phyloP scores from a whole-genome alignment of 257 asterid genomes.

The Forsythia viridissima region DNA sequence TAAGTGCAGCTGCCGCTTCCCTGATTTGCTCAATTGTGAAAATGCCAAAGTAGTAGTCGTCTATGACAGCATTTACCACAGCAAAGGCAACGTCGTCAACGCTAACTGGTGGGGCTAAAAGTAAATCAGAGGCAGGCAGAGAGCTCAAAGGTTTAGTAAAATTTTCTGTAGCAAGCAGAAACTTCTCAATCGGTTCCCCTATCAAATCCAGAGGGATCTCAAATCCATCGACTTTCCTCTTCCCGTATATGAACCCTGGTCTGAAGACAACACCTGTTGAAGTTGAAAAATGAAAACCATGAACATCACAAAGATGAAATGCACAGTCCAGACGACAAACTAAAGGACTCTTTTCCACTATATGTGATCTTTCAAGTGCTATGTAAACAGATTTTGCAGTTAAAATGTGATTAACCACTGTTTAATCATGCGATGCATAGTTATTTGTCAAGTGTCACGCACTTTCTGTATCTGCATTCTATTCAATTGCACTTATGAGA shows the following conservation, averaged over 20 bases:
- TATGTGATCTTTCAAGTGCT: neutral
- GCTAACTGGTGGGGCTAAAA: slow-evolving; percentile 88
- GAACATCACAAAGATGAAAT: slow-evolving; percentile 9
- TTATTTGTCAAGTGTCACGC: neutral
- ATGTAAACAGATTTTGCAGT: neutral
- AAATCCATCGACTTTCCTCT: slow-evolving; percentile 74
- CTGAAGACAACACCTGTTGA: slow-evolving; percentile 80
- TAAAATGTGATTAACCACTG: neutral
- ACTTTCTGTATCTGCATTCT: neutral
- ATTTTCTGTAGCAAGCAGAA: slow-evolving; percentile 58
- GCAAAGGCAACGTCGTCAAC: slow-evolving; percentile 90
- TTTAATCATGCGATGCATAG: neutral
- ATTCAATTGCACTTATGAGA: neutral
- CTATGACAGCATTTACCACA: slow-evolving; percentile 64
- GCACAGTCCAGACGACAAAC: neutral
- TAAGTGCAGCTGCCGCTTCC: slow-evolving; percentile 80
- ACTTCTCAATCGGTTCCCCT: slow-evolving; percentile 80
- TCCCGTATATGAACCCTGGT: slow-evolving; percentile 92
- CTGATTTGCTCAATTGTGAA: slow-evolving; percentile 91
- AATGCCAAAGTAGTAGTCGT: slow-evolving; percentile 81
- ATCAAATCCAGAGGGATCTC: slow-evolving; percentile 89
- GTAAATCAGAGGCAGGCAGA: slow-evolving; percentile 85
- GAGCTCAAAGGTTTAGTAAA: slow-evolving; percentile 77
- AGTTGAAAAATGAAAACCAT: slow-evolving; percentile 12
- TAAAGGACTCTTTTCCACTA: neutral